Evolutionary conservation across 768 basidiomycete species (phyloP), one percentile per base, ranked within the genome.

Genomic region (Collybia sordida): DNA sequence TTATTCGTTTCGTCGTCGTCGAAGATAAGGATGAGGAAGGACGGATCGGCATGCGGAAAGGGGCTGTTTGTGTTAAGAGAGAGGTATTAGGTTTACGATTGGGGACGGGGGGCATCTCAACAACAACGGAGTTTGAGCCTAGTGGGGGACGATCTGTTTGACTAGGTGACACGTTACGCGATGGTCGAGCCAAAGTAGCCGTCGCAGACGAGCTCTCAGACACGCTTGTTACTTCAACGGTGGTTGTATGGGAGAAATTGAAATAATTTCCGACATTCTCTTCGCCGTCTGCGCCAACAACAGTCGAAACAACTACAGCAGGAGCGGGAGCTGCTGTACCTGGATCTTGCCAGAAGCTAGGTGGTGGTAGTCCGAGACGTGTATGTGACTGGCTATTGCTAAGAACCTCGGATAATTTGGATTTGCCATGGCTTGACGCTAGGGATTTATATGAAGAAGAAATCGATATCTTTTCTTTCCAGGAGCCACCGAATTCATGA

Each of bases 41-140:
- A 9, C 34, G 21, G 17, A 47, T 47, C 6, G 22, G 7, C 6
- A 64, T 56, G 40, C 71, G 64, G 47, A 60, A 58, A 23, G 83
- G 83, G 3, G 85, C 85, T 6, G 84, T 85, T 54, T 79, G 82
- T n/a, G 82, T 82, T 31, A 86, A 75, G 21, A 86, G 72, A 14
- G 84, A 86, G 18, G 77, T 73, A 21, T 49, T 53, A 52, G 50
- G 54, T 17, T 31, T 48, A 17, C 45, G 42, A 45, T 42, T 23
- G 11, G 50, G 25, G 34, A 37, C 47, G 43, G 42, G 47, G 6
- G 52, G 42, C 34, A 53, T 19, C 38, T 52, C 55, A 53, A 60
- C 54, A 45, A 52, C 48, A 38, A 62, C 44, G 36, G 58, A 44
- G 31, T 41, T 54, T 38, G 58, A 64, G 45, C 58, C 60, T 19